phyloP scores from a whole-genome alignment of 2,329 filamentous ascomycete genomes.

The Verruconis gallopava region DNA sequence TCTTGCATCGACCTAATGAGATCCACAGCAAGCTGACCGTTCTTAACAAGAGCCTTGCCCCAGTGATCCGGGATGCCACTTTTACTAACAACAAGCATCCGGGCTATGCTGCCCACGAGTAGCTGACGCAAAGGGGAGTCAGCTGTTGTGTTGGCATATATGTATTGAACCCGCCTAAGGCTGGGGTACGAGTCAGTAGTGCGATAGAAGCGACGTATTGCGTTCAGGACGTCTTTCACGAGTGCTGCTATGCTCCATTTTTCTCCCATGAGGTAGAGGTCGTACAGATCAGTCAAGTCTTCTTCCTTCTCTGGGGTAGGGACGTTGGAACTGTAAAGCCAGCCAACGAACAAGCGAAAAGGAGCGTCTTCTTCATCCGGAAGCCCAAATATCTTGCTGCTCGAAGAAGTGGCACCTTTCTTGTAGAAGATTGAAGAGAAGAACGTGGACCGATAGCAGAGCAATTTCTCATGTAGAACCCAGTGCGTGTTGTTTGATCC shows the following conservation, averaged over 20 bases:
- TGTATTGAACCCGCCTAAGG: slow-evolving; percentile 39
- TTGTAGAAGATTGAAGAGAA: slow-evolving; percentile 40
- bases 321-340: slow-evolving; percentile 40
- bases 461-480: slow-evolving; percentile 43
- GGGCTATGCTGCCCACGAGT: slow-evolving; percentile 35
- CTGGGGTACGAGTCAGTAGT: slow-evolving; percentile 39
- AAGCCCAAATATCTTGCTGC: slow-evolving; percentile 30
- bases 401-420: slow-evolving; percentile 3
- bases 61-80: slow-evolving; percentile 39
- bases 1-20: slow-evolving; percentile 41
- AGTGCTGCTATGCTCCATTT: slow-evolving; percentile 38
- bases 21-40: slow-evolving; percentile 42
- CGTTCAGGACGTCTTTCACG: slow-evolving; percentile 35
- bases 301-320: slow-evolving; percentile 36
- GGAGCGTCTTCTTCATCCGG: slow-evolving; percentile 39
- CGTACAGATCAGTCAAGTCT: slow-evolving; percentile 37
- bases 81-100: slow-evolving; percentile 35
- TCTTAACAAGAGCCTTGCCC: slow-evolving; percentile 41
- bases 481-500: slow-evolving; percentile 41
- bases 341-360: slow-evolving; percentile 39
- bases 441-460: slow-evolving; percentile 41
- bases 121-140: slow-evolving; percentile 36
- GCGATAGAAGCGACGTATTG: slow-evolving; percentile 39
- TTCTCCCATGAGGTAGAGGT: slow-evolving; percentile 42
- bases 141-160: slow-evolving; percentile 37